Evolutionary conservation across 2,329 filamentous ascomycete species (phyloP), one percentile per base, ranked within the genome.

Genomic region (Fusarium keratoplasticum): DNA sequence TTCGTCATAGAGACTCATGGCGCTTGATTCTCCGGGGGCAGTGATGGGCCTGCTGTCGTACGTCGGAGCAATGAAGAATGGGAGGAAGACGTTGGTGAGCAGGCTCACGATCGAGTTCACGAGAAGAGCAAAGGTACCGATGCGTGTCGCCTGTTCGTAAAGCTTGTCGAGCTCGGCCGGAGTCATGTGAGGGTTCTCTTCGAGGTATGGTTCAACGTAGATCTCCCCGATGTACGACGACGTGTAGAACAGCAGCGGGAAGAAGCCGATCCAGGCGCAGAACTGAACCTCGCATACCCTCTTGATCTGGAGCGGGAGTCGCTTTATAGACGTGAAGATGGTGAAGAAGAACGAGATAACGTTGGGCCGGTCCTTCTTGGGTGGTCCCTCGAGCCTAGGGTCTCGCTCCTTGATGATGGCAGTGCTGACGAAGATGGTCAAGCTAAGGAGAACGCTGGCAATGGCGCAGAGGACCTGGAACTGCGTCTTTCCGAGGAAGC

Each of bases 151-250:
- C 67, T 92, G 87, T 81, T 97, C 95, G 87, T 96, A 98, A 1
- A 95, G 87, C 59, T 87, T 83, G 78, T 98, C 92, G 68, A 98
- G 90, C 77, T 98, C 91, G 18, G 89, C 87, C 0, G 92, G 89
- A 1, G 91, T 89, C 87, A 98, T 92, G 80, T 96, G 84, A 0
- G 95, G 95, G 75, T 98, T 93, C 61, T 89, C 86, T 74, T 91
- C 87, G 61, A 98, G 91, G 76, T 89, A 93, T 0, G 95, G 95
- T 80, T 98, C 93, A 20, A 95, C 93, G 77, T 98, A 98, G 66
- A 98, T 94, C 80, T 98, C 95, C 71, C 94, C 95, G 76, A 98
- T 93, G 82, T 96, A 98, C 20, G 95, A 97, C 1, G 95, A 97
- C 6, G 95, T 95, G 85, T 98, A 98, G 84, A 97, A 98, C 4